Base-by-base conservation (phyloP, 2,329 filamentous ascomycete genomes). In the Paecilomyces formosus region DNA sequence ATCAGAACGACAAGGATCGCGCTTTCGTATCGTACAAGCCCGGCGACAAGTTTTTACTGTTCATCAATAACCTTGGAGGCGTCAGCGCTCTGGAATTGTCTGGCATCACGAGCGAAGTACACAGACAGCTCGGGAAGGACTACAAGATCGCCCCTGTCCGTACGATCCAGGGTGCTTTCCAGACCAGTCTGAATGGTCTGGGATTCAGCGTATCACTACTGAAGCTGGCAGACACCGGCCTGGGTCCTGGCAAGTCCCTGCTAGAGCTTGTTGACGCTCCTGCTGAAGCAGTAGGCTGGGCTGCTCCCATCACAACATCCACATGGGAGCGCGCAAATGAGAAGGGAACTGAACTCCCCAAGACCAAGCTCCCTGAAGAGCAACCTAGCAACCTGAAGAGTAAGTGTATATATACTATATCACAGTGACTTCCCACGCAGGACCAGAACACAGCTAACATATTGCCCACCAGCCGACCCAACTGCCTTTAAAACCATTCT, bases 31-130 rank as follows among this genome's bases (percentile, higher is more conserved):
- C 81, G 11, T 79, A 85, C 61, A 78, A 77, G 13, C 76, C 79
- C n/a, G 74, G 74, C 6, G 85, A 88, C 58, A 76, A 87, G 57
- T 82, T 85, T 3, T 85, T 87, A 1, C 72, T 89, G 2, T 67
- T 89, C 59, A 79, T 89, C 61, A 89, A 90, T 71, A 89, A 89
- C 65, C 78, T 89, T 11, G 87, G 87, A 21, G 85, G 86, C 53
- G 82, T 89, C 13, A 88, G 84, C 70, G 81, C 82, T 4, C 76
- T 90, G 18, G 87, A 90, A 65, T 69, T 89, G 58, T 82, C 85
- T 22, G 87, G 84, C 26, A 86, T 89, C 62, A 86, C 85, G 1
- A 79, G 83, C n/a, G 86, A 89, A 70, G 82, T 88, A 6, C 78
- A 85, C 5, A 76, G 78, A 50, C 86, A 88, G 67, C 75, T 90